These are phyloP conservation scores for Byssothecium circinans DNA, from an alignment of 2,329 filamentous ascomycete species.

Conservation along the genomic window DNA sequence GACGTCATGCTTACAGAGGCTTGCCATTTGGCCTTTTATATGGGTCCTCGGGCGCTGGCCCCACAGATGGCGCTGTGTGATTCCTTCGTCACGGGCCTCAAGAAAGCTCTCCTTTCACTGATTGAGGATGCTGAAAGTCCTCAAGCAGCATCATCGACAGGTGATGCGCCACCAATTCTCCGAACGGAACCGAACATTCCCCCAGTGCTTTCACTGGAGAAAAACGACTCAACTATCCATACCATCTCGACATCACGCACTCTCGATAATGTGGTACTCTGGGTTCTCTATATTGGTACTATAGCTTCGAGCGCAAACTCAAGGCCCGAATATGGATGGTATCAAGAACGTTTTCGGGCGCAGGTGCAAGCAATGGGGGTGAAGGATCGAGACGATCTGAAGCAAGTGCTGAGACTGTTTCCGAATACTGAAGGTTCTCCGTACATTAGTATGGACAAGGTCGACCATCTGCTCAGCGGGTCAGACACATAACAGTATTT, in stretches of 20 bases:
- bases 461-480: neutral
- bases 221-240: conserved; percentile 4
- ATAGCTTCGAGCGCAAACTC: conserved; percentile 14
- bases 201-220: neutral
- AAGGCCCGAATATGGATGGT: conserved; percentile 21
- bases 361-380: conserved; percentile 13
- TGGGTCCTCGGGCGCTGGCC: conserved; percentile 15
- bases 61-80: conserved; percentile 22
- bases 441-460: neutral
- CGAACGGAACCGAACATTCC: neutral
- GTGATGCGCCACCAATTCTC: neutral
- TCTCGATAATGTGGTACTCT: conserved; percentile 16
- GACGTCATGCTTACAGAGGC: conserved; percentile 20
- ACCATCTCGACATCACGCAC: conserved; percentile 1
- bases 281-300: conserved; percentile 21
- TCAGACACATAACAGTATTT: neutral
- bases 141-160: too few relatives aligned
- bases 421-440: neutral
- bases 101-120: conserved; percentile 18
- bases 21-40: conserved; percentile 24
- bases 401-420: neutral
- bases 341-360: conserved; percentile 16
- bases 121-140: conserved; percentile 1
- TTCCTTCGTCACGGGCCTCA: conserved; percentile 17
- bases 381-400: neutral